A percentile compares a stretch with the other conserved stretches of the same genome.
Conservation (phyloP, 2,329 filamentous ascomycete genomes). For the Pseudocercospora pini-densiflorae region DNA sequence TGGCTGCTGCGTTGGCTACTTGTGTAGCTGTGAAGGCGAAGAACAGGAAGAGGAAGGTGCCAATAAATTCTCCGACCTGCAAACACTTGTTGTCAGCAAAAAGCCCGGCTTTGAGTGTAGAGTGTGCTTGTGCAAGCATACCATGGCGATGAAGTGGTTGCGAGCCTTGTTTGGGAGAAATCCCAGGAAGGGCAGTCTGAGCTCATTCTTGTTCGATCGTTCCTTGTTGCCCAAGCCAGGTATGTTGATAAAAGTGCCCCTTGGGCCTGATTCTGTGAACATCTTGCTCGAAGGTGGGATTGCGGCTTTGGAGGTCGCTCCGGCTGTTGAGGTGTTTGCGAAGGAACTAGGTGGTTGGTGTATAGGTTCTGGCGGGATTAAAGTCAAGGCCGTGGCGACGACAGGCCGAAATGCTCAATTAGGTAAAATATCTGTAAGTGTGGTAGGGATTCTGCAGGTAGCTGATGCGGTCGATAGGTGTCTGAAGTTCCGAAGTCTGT, state of each 20-base stretch:
- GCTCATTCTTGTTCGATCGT: slow-evolving; percentile 38
- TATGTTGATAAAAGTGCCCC: slow-evolving; percentile 38
- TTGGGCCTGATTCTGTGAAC: slow-evolving; percentile 43
- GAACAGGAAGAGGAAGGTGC: slow-evolving; percentile 51
- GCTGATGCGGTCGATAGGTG: slow-evolving; percentile 28
- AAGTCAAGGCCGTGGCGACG: slow-evolving; percentile 5
- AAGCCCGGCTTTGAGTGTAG: not conserved
- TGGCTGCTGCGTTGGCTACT: slow-evolving; percentile 45
- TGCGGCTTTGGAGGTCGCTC: slow-evolving; percentile 7
- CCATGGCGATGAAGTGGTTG: slow-evolving; percentile 52
- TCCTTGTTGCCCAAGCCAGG: slow-evolving; percentile 23
- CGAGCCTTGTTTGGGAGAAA: slow-evolving; percentile 50
- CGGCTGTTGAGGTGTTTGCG: slow-evolving; percentile 4
- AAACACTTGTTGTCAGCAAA: not conserved
- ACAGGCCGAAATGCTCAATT: slow-evolving; percentile 1
- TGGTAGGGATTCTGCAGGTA: slow-evolving; percentile 10
- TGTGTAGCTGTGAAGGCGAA: slow-evolving; percentile 47
- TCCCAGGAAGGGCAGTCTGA: slow-evolving; percentile 45
- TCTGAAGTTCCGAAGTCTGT: not conserved
- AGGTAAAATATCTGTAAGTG: slow-evolving; percentile 5
- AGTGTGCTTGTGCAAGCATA: not conserved
- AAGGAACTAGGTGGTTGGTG: slow-evolving; percentile 1
- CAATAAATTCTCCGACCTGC: slow-evolving; percentile 48
- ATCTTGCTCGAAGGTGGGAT: slow-evolving; percentile 36
- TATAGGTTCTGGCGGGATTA: slow-evolving; percentile 8